Evolutionary conservation across 1,284 basidiomycete genomes (phyloP).

Genomic region (Pseudozyma flocculosa): DNA sequence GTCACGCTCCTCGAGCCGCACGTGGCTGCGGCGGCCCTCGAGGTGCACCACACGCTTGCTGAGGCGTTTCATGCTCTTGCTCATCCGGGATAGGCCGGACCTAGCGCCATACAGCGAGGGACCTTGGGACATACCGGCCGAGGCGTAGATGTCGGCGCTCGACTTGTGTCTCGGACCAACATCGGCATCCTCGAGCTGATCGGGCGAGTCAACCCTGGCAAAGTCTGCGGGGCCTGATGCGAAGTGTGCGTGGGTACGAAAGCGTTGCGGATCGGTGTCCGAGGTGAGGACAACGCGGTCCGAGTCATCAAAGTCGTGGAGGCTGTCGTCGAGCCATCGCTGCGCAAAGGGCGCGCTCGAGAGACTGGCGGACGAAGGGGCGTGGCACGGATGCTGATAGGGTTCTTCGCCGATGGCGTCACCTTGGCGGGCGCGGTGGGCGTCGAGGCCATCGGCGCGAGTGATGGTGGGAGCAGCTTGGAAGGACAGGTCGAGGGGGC

Average conservation of each 20-base stretch:
- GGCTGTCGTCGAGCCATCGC: not conserved
- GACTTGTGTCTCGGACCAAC: slow-evolving; percentile 11
- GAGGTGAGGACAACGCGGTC: slow-evolving; percentile 26
- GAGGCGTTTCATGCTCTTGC: slow-evolving; percentile 65
- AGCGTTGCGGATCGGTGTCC: not conserved
- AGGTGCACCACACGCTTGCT: slow-evolving; percentile 82
- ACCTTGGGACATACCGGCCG: slow-evolving; percentile 6
- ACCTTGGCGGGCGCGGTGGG: too few species aligned
- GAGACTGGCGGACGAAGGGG: not conserved
- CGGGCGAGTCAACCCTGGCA: slow-evolving; percentile 11
- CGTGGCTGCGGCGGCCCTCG: slow-evolving; percentile 56
- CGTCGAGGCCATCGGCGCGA: too few species aligned
- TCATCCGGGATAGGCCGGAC: slow-evolving; percentile 30
- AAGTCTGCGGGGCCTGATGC: not conserved
- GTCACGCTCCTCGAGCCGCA: slow-evolving; percentile 29
- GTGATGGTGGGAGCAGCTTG: slow-evolving; percentile 2
- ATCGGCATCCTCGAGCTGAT: slow-evolving; percentile 18
- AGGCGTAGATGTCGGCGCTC: slow-evolving; percentile 32
- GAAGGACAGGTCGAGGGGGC: slow-evolving; percentile 19
- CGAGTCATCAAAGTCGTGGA: slow-evolving; percentile 6
- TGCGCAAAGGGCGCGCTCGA: not conserved
- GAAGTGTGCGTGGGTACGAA: not conserved
- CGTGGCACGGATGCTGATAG: not conserved
- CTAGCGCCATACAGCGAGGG: slow-evolving; percentile 19
- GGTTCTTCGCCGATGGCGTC: too few species aligned